Conservation (phyloP, 208 protist genomes). For the Trichomonas gallinae region DNA sequence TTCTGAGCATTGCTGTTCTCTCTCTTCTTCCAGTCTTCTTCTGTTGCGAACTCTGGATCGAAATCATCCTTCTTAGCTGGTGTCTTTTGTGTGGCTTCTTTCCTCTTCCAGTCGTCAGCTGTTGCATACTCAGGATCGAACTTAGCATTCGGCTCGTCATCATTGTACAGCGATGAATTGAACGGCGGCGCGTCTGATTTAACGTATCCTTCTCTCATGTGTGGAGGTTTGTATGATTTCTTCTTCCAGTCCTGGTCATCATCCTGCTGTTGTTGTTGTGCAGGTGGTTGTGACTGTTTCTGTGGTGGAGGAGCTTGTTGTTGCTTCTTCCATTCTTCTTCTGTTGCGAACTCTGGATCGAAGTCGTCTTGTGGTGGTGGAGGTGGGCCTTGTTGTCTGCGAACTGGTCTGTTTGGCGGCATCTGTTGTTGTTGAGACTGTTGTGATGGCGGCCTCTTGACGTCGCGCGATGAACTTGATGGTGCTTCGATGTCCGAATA, state of each 20-base stretch:
- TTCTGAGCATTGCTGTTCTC: neutral
- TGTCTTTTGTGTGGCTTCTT: neutral
- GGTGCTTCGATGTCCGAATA: neutral
- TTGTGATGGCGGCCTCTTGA: neutral
- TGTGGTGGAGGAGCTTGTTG: neutral
- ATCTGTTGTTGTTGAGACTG: neutral
- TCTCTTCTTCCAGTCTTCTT: neutral
- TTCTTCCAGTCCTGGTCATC: too few relatives aligned
- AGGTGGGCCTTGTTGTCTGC: neutral
- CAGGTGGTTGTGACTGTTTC: too few relatives aligned
- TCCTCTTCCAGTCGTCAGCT: neutral
- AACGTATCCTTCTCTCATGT: too few relatives aligned
- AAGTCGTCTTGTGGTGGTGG: neutral
- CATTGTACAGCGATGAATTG: too few relatives aligned
- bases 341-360: too few relatives aligned
- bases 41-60: too few relatives aligned
- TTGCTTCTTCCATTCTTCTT: neutral
- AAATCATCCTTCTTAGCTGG: too few relatives aligned
- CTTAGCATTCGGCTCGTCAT: too few relatives aligned
- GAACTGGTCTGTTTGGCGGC: neutral
- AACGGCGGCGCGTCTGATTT: too few relatives aligned
- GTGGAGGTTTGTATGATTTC: too few relatives aligned
- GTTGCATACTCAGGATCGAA: too few relatives aligned
- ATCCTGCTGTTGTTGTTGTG: too few relatives aligned
- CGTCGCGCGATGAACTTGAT: neutral